These are phyloP conservation scores for Rasamsonia emersonii DNA, from an alignment of 2,329 filamentous ascomycete species.

Conservation along the genomic window DNA sequence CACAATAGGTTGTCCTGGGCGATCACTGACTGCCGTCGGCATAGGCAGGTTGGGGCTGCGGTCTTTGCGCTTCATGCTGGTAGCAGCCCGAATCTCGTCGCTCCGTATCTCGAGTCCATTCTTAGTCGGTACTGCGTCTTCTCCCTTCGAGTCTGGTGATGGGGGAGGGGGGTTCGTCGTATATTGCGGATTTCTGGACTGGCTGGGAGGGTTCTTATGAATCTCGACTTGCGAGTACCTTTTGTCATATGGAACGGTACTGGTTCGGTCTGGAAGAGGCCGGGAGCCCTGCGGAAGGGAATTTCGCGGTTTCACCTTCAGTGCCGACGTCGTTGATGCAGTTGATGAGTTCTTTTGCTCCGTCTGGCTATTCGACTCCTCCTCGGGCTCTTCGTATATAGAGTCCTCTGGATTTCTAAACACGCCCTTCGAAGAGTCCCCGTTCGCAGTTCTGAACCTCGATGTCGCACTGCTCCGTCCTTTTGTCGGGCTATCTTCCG, in stretches of 20 bases:
- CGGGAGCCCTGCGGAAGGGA: constrained; percentile 44
- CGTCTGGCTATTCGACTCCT: constrained; percentile 33
- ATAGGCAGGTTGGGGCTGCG: constrained; percentile 80
- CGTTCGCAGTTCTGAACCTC: constrained; percentile 24
- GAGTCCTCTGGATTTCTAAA: constrained; percentile 53
- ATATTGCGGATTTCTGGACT: constrained; percentile 74
- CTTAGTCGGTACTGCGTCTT: constrained; percentile 51
- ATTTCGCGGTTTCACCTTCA: constrained; percentile 56
- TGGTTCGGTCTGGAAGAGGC: constrained; percentile 34
- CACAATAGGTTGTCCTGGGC: constrained; percentile 85
- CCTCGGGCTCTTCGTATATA: constrained; percentile 81
- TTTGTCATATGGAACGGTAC: constrained; percentile 36
- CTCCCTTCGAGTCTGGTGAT: constrained; percentile 16
- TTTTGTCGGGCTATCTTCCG: constrained; percentile 16
- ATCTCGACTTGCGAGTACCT: constrained; percentile 59
- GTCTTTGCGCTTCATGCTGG: constrained; percentile 79
- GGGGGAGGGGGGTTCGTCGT: constrained; percentile 53
- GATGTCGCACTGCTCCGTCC: constrained; percentile 10
- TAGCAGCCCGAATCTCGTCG: constrained; percentile 83
- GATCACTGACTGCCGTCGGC: constrained; percentile 84
- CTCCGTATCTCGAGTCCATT: constrained; percentile 75
- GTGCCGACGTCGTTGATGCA: constrained; percentile 34
- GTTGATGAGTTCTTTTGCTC: constrained; percentile 11
- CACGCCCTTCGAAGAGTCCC: constrained; percentile 38
- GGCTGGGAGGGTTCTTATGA: constrained; percentile 71